A percentile compares a stretch with the other conserved stretches of the same genome.
Conservation (phyloP, 2,329 filamentous ascomycete species). For the Talaromyces sp. region DNA sequence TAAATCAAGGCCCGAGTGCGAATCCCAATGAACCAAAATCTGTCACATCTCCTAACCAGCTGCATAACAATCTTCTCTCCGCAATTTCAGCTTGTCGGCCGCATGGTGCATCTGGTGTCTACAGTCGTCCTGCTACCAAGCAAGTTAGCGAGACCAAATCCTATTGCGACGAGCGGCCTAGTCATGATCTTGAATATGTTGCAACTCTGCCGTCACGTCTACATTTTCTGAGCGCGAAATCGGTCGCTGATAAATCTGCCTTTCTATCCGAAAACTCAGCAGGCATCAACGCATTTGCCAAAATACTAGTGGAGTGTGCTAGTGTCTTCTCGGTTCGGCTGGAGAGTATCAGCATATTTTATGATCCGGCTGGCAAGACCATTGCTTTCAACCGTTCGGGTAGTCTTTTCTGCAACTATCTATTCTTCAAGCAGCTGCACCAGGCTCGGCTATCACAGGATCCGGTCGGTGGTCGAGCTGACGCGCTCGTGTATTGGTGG, state of each 20-base stretch:
- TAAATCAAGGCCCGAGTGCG: conserved; percentile 15
- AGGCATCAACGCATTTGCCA: conserved; percentile 64
- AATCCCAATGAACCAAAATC: conserved; percentile 29
- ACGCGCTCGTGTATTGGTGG: conserved; percentile 84
- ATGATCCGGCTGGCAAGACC: conserved; percentile 69
- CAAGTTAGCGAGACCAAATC: conserved; percentile 74
- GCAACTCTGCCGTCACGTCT: conserved; percentile 67
- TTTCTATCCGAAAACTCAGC: conserved; percentile 60
- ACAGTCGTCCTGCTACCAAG: conserved; percentile 64
- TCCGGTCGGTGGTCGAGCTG: conserved; percentile 48
- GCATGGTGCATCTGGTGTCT: conserved; percentile 68
- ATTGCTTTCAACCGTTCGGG: conserved; percentile 90
- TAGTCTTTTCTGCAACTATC: conserved; percentile 88
- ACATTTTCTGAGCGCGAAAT: conserved; percentile 65
- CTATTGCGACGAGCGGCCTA: conserved; percentile 76
- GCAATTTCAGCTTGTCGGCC: conserved; percentile 74
- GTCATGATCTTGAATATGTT: conserved; percentile 66
- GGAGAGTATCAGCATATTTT: conserved; percentile 75
- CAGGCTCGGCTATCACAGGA: conserved; percentile 43
- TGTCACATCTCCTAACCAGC: conserved; percentile 36
- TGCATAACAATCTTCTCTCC: conserved; percentile 56
- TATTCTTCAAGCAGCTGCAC: conserved; percentile 80
- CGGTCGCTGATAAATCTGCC: conserved; percentile 45
- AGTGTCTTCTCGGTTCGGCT: conserved; percentile 66
- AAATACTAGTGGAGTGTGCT: conserved; percentile 63